phyloP scores from a whole-genome alignment of 345 rosid species.

The Microthlaspi erraticum region DNA sequence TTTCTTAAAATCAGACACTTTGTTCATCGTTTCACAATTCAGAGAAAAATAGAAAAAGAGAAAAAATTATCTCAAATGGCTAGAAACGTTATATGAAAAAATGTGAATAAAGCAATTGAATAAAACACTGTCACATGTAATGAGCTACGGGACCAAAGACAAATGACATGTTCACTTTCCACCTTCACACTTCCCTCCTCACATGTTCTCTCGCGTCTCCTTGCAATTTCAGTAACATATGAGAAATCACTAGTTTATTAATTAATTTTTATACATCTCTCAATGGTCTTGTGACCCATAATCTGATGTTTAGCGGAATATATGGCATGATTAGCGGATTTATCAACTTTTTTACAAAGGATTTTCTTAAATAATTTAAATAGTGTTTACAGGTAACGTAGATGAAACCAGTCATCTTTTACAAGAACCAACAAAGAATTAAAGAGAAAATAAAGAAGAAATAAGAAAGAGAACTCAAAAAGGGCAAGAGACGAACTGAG shows the following conservation, averaged over 20 bases:
- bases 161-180: constrained; percentile 38
- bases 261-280: neutral
- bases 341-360: neutral
- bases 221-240: neutral
- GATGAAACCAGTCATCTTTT: too few species aligned
- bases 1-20: too few species aligned
- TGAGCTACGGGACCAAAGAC: constrained; percentile 25
- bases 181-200: constrained; percentile 19
- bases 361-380: too few species aligned
- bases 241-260: neutral
- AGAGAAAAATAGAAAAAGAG: neutral
- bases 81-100: neutral
- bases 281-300: constrained; percentile 28
- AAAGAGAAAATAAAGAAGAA: too few species aligned
- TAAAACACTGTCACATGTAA: constrained; percentile 26
- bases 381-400: too few species aligned
- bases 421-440: too few species aligned
- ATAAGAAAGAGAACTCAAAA: too few species aligned
- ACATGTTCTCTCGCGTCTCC: constrained; percentile 14
- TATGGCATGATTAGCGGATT: constrained; percentile 15
- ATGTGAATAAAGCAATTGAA: constrained; percentile 28
- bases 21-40: too few species aligned
- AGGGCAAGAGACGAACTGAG: too few species aligned
- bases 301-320: neutral
- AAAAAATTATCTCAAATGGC: neutral